These are phyloP conservation scores for Besnoitia besnoiti DNA, from an alignment of 169 alveolate genomes.

Conservation along the genomic window DNA sequence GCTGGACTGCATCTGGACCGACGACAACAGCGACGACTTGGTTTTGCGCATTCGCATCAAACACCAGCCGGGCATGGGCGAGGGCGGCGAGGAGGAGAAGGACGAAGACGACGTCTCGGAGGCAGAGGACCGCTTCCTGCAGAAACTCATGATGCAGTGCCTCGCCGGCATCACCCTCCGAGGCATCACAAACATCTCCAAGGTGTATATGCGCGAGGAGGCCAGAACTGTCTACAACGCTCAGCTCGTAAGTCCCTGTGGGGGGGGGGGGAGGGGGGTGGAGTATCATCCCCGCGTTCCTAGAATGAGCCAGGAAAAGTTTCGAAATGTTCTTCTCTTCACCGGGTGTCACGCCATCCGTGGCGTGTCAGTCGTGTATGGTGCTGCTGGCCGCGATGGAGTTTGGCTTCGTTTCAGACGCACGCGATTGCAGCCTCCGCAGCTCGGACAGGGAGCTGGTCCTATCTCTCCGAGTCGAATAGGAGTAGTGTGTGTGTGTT, in stretches of 20 bases:
- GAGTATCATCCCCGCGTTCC: background rate
- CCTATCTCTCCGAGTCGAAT: background rate
- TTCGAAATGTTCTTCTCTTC: background rate
- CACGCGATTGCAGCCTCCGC: too few relatives aligned
- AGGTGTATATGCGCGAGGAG: slow-evolving; percentile 97
- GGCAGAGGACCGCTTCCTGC: slow-evolving; percentile 88
- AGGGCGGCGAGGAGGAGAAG: slow-evolving; percentile 57
- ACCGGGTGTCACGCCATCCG: too few relatives aligned
- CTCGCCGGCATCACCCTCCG: slow-evolving; percentile 84
- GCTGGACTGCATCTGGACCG: slow-evolving; percentile 94
- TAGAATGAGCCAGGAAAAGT: too few relatives aligned
- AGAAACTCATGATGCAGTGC: slow-evolving; percentile 86
- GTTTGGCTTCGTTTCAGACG: too few relatives aligned
- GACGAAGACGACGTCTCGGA: slow-evolving; percentile 71
- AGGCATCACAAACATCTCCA: slow-evolving; percentile 92
- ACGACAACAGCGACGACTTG: slow-evolving; percentile 96
- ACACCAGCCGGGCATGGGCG: slow-evolving; percentile 17
- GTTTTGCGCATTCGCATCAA: slow-evolving; percentile 94
- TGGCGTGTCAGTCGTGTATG: too few relatives aligned
- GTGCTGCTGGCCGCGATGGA: too few relatives aligned
- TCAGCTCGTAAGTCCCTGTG: background rate
- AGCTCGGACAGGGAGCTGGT: too few relatives aligned
- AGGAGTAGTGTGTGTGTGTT: background rate
- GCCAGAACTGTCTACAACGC: slow-evolving; percentile 86
- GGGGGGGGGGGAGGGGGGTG: background rate